Conservation (phyloP, 371 early-diverging fungal species). For the Mucor velutinosus region DNA sequence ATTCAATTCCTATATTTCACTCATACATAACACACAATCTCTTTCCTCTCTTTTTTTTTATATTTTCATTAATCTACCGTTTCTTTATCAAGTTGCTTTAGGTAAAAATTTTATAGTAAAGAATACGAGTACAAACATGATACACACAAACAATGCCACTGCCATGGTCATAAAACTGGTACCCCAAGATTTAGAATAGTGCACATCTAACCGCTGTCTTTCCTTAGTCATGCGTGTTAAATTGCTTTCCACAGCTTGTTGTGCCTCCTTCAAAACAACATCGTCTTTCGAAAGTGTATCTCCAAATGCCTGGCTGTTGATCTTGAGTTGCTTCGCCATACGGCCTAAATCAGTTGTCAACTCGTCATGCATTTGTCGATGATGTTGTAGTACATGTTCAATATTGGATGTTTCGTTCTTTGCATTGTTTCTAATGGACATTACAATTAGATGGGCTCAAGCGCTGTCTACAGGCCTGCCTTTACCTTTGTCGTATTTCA, state of each 20-base stretch:
- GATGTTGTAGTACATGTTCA: constrained; percentile 64
- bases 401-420: constrained; percentile 43
- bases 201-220: constrained; percentile 54
- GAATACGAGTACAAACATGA: constrained; percentile 70
- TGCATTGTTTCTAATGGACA: neutral
- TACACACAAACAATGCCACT: constrained; percentile 62
- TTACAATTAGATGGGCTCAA: neutral
- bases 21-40: neutral
- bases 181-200: constrained; percentile 65
- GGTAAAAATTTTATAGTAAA: constrained; percentile 71
- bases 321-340: constrained; percentile 70
- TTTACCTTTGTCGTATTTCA: constrained; percentile 16
- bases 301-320: constrained; percentile 64
- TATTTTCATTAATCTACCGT: neutral
- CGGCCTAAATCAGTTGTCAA: constrained; percentile 64
- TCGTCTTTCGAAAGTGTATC: constrained; percentile 64
- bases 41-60: neutral
- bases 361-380: constrained; percentile 70
- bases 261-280: constrained; percentile 38
- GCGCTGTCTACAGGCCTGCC: neutral
- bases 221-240: constrained; percentile 52
- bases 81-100: constrained; percentile 38
- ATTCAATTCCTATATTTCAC: neutral
- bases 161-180: constrained; percentile 73
- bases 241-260: constrained; percentile 54